Evolutionary conservation across 768 basidiomycete genomes (phyloP).

Genomic region (Pleurotus platypus): DNA sequence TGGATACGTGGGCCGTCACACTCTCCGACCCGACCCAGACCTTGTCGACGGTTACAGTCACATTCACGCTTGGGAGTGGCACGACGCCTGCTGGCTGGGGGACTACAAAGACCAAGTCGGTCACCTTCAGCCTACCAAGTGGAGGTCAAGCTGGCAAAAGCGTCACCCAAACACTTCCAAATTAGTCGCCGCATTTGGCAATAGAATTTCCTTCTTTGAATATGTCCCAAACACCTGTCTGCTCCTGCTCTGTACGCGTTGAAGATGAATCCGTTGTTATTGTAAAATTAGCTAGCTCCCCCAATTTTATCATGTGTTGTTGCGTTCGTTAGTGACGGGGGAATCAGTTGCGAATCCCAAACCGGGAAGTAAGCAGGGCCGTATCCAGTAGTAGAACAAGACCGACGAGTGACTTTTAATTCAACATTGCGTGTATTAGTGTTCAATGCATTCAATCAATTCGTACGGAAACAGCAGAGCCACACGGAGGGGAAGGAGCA

Average conservation of each 20-base stretch:
- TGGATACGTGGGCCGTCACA: conserved; percentile 32
- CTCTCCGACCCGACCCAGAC: conserved; percentile 49
- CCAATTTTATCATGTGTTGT: too few species aligned
- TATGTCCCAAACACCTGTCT: neutral
- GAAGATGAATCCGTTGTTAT: too few species aligned
- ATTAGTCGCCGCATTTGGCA: neutral
- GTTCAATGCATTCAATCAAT: too few species aligned
- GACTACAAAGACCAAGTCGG: neutral
- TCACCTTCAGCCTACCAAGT: conserved; percentile 1
- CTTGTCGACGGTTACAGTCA: conserved; percentile 13
- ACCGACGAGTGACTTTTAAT: too few species aligned
- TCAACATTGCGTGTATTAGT: neutral
- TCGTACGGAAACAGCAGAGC: neutral
- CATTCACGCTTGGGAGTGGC: conserved; percentile 4
- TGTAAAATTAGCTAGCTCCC: too few species aligned
- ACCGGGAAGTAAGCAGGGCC: too few species aligned
- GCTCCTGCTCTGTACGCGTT: too few species aligned
- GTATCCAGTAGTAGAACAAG: too few species aligned
- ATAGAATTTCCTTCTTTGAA: conserved; percentile 2
- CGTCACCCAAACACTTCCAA: conserved; percentile 5
- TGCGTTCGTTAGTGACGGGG: too few species aligned
- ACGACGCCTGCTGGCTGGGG: conserved; percentile 1
- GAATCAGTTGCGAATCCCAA: too few species aligned
- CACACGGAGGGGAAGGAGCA: neutral
- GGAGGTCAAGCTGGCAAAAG: conserved; percentile 2